Conservation (phyloP, 768 basidiomycete genomes). For the Boletus barrowsii region DNA sequence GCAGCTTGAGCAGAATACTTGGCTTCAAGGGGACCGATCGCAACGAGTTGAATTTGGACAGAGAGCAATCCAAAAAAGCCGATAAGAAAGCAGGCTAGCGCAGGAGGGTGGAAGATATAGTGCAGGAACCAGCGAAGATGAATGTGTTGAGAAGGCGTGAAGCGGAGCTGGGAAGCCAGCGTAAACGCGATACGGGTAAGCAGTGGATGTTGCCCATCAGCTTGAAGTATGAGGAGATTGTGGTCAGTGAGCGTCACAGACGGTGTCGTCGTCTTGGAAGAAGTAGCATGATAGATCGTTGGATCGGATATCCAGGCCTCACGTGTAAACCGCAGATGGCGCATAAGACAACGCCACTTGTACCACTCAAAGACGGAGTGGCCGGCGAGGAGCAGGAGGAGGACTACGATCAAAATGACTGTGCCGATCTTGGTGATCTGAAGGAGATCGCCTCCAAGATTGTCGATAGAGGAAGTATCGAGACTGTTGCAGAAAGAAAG, state of each 20-base stretch:
- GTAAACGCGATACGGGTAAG: conserved; percentile 61
- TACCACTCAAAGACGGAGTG: conserved; percentile 85
- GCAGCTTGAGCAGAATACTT: conserved; percentile 65
- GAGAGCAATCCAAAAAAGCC: conserved; percentile 88
- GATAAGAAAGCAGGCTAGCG: conserved; percentile 86
- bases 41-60: conserved; percentile 83
- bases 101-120: conserved; percentile 90
- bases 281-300: conserved; percentile 43
- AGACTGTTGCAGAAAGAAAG: conserved; percentile 75
- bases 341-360: conserved; percentile 73
- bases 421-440: conserved; percentile 77
- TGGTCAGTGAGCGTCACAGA: conserved; percentile 65
- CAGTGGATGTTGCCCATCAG: conserved; percentile 68
- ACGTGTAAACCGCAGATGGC: conserved; percentile 65
- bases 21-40: conserved; percentile 67
- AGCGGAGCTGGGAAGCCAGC: conserved; percentile 47
- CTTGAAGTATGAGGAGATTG: conserved; percentile 74
- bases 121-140: conserved; percentile 85
- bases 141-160: conserved; percentile 60
- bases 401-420: conserved; percentile 65
- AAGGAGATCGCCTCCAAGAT: conserved; percentile 76
- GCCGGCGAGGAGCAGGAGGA: conserved; percentile 69
- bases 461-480: conserved; percentile 83
- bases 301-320: conserved; percentile 78
- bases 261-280: conserved; percentile 36